These are phyloP conservation scores for Simplicillium aogashimaense DNA, from an alignment of 2,329 filamentous ascomycete genomes.

Conservation along the genomic window DNA sequence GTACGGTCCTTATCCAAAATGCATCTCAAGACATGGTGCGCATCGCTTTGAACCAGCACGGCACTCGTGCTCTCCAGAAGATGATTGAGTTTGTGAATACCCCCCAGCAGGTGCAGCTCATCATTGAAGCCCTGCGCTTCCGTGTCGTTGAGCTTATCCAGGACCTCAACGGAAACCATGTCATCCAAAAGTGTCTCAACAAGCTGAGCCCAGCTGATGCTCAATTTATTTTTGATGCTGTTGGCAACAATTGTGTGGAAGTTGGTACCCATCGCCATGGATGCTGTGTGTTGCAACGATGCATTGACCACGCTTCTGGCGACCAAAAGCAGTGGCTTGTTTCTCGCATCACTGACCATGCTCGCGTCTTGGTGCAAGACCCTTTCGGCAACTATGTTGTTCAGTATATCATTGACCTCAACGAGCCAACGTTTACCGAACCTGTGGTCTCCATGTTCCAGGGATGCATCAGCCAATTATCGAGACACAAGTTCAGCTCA, in stretches of 20 bases:
- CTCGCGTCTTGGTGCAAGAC: constrained; percentile 85
- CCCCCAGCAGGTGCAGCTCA: constrained; percentile 72
- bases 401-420: constrained; percentile 95
- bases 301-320: constrained; percentile 92
- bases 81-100: constrained; percentile 98
- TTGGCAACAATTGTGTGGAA: constrained; percentile 74
- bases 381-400: constrained; percentile 98
- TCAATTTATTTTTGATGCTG: constrained; percentile 94
- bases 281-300: constrained; percentile 95
- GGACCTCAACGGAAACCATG: constrained; percentile 96
- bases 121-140: constrained; percentile 73
- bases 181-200: constrained; percentile 98
- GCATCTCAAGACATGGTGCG: constrained; percentile 79
- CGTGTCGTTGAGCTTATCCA: constrained; percentile 92
- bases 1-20: constrained; percentile 84
- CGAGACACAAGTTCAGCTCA: constrained; percentile 97
- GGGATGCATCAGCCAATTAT: constrained; percentile 60
- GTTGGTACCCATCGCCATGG: constrained; percentile 96
- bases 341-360: constrained; percentile 75
- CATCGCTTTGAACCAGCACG: constrained; percentile 95
- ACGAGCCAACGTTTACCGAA: constrained; percentile 78
- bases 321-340: constrained; percentile 84
- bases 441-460: constrained; percentile 76
- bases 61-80: constrained; percentile 92
- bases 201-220: constrained; percentile 77